phyloP scores from a whole-genome alignment of 768 basidiomycete species.

The Daedalea quercina region DNA sequence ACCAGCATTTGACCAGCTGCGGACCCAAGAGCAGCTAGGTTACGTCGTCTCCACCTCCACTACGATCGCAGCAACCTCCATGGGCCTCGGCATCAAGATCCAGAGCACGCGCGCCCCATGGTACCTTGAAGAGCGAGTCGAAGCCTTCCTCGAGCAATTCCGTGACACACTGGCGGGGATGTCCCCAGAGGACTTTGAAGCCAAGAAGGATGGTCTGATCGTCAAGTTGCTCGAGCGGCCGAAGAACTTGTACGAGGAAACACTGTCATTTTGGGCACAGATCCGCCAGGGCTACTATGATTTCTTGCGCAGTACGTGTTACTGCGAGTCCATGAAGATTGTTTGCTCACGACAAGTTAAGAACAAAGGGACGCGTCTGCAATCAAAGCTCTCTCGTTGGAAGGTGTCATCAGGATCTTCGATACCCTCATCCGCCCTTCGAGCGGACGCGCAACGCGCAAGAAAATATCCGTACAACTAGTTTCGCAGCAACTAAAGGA shows the following conservation, averaged over 20 bases:
- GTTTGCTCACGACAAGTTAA: background rate
- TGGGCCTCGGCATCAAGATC: conserved; percentile 18
- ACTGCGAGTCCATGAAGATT: background rate
- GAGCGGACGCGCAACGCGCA: conserved; percentile 6
- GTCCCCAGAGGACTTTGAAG: conserved; percentile 1
- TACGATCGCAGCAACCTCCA: conserved; percentile 8
- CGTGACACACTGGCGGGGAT: conserved; percentile 11
- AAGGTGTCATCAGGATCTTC: conserved; percentile 14
- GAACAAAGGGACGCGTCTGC: conserved; percentile 14
- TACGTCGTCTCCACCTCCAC: conserved; percentile 2
- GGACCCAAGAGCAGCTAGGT: conserved; percentile 51
- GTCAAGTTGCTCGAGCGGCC: conserved; percentile 16
- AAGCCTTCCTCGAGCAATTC: conserved; percentile 16
- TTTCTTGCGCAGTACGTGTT: conserved; percentile 19
- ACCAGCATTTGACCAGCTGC: conserved; percentile 41
- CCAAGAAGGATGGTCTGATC: conserved; percentile 17
- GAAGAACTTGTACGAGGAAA: conserved; percentile 21
- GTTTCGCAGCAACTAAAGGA: conserved; percentile 14
- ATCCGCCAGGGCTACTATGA: conserved; percentile 18
- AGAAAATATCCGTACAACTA: conserved; percentile 21
- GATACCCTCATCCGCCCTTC: conserved; percentile 15
- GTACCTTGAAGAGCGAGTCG: conserved; percentile 19
- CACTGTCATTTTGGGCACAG: conserved; percentile 17
- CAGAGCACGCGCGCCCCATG: conserved; percentile 18
- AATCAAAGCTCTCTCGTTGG: conserved; percentile 10